Base-by-base conservation (phyloP, 2,329 filamentous ascomycete species). In the Diaporthe eres region DNA sequence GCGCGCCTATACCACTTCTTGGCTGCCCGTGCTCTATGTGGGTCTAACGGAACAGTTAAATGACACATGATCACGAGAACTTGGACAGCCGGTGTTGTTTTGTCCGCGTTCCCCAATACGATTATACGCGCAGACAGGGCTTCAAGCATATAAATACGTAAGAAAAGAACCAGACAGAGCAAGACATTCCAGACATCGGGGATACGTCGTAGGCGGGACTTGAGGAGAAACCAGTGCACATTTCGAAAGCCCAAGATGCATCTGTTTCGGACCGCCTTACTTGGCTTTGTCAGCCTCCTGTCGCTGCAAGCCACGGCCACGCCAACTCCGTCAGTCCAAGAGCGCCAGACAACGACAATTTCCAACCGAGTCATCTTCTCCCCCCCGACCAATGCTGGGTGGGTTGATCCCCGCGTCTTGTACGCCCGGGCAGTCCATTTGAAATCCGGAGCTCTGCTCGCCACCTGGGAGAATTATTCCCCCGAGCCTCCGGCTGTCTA, bases 391-490 rank as follows among this genome's bases (percentile, higher is more conserved):
- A 55, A 70, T 39, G 65, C 65, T 55, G 65, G 65, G 17, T 70
- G 65, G 65, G 65, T 70, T 12, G 83, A 85, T 65, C 86, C 86
- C 0, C 82, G 84, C 15, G 84, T 86, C 3, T 81, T 88, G 5
- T 88, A 88, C 70, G 83, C 86, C 10, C 86, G 87, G 15, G 83
- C 84, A 3, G 82, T 85, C 4, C 83, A 88, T 80, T 83, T 89
- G 7, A 79, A 81, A 1, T 83, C 88, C 3, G 79, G 82, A 0
- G 85, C 85, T n/a, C 84, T 90, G 12, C 82, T 90, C 15, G 86
- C 86, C 31, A 90, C 89, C 0, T 90, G 88, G 88, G 88, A 90
- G 79, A 90, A 90, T 82, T 90, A 90, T 82, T 87, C 86, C 17
- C 88, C 87, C 6, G 86, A 92, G 78, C 90, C 89, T 13, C 90